Conservation (phyloP, 2,329 filamentous ascomycete species). For the Huntiella moniliformis region DNA sequence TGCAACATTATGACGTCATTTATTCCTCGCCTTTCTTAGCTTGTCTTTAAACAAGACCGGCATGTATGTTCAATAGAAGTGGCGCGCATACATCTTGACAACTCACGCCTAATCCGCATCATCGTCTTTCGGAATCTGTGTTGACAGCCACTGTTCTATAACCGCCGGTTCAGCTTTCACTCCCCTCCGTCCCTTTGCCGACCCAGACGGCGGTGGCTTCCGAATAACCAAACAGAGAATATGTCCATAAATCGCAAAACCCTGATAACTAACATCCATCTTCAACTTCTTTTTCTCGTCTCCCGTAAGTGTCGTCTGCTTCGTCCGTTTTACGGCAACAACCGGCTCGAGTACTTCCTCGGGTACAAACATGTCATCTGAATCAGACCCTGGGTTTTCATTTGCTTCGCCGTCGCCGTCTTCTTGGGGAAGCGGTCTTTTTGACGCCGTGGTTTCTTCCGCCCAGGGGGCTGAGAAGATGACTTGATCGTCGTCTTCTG, state of each 20-base stretch:
- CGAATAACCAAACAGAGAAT: constrained; percentile 80
- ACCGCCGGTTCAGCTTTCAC: constrained; percentile 39
- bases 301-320: constrained; percentile 19
- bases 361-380: constrained; percentile 5
- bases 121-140: constrained; percentile 35
- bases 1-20: not conserved
- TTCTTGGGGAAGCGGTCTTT: not conserved
- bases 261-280: constrained; percentile 77
- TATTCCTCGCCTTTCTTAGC: not conserved
- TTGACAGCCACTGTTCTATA: constrained; percentile 82
- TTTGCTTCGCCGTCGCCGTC: not conserved
- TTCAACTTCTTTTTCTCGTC: constrained; percentile 83
- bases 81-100: too few species aligned
- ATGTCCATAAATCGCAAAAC: constrained; percentile 87
- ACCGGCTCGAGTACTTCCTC: not conserved
- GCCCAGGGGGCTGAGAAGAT: constrained; percentile 16
- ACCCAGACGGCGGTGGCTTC: constrained; percentile 37
- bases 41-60: not conserved
- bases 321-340: constrained; percentile 24
- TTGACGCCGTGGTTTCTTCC: constrained; percentile 18
- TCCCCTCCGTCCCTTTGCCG: constrained; percentile 15
- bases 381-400: not conserved
- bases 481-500: constrained; percentile 17
- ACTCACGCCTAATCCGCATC: constrained; percentile 1
- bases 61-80: not conserved